Evolutionary conservation across 1,139 yeast species (phyloP), one percentile per base, ranked within the genome.

Genomic region (Blastobotrys proliferans): DNA sequence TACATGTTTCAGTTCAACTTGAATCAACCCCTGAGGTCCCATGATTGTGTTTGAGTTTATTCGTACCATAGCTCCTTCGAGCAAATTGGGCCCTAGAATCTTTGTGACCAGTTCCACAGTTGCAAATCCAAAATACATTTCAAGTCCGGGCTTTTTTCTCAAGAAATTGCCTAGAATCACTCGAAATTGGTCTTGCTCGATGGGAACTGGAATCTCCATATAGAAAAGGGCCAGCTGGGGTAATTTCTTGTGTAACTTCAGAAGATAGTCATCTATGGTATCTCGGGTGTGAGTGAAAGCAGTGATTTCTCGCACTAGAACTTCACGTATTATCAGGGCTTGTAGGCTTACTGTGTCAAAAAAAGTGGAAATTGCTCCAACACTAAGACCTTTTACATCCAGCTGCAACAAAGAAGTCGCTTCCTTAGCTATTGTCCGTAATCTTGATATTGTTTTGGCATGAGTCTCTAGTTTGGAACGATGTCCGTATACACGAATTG

Each of bases 271-370:
- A 3, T 35, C 33, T 19, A 33, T 25, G 11, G 43, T 40, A 10
- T 35, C 19, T 4, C 16, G 29, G 38, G 34, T 40, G 34, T 40
- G 38, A 6, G 38, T 40, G 14, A 40, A 40, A 16, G 43, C 43
- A 10, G 43, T 40, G 3, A 38, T 40, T 10, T 38, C 43, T 10
- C 38, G 35, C 21, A n/a, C n/a, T n/a, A n/a, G n/a, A n/a, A n/a
- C n/a, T n/a, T n/a, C n/a, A n/a, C n/a, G n/a, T n/a, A n/a, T n/a
- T n/a, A n/a, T n/a, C n/a, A n/a, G n/a, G n/a, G n/a, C n/a, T n/a
- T n/a, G n/a, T n/a, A n/a, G n/a, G n/a, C n/a, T n/a, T n/a, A n/a
- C n/a, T n/a, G n/a, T n/a, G n/a, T n/a, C n/a, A n/a, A n/a, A n/a
- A 9, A n/a, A 40, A 33, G 11, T 17, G 14, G 20, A 27, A 14